Evolutionary conservation across 2,329 filamentous ascomycete species (phyloP), one percentile per base, ranked within the genome.

Genomic region (Nothophaeocryptopus gaeumannii): DNA sequence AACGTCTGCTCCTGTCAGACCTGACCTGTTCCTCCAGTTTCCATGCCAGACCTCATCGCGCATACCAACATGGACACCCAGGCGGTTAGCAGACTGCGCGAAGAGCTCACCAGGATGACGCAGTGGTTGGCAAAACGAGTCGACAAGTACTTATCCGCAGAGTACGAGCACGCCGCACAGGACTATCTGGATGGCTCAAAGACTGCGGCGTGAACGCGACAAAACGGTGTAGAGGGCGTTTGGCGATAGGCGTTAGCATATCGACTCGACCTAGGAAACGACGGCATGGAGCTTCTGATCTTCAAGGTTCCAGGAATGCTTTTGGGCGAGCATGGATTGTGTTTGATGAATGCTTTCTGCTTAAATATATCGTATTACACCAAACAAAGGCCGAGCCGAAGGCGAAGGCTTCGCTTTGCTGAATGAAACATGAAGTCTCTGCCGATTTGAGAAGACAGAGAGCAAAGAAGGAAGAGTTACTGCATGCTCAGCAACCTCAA

Each of bases 11-110:
- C 26, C 11, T 33, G 8, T 15, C 15, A 20, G 10, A 20, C 2
- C 26, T 36, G 13, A 32, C 9, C 16, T 26, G 20, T 4, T 44
- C 41, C 49, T 57, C 8, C 60, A 96, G 92, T 95, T 3, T 86
- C 87, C 1, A 83, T 97, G 61, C 92, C 93, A 0, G 93, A 99
- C 67, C 83, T 97, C 35, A 84, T 97, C 55, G 91, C 91, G 3
- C 93, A 99, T 69, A 99, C 93, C 45, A 97, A 97, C 72, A 96
- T 99, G 90, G 93, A 97, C 65, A 79, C 86, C 45, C 90, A 95
- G 68, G 91, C 90, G 2, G 89, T 96, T 36, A 87, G 85, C 55
- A 86, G 90, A 39, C 81, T 97, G 20, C 85, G 90, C 10, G 89
- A 96, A 63, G 93, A 99, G 68, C 79, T 99, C 12, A 80, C 82